Conservation (phyloP, 352 stramenopile species). For the Pythium brachiatum region DNA sequence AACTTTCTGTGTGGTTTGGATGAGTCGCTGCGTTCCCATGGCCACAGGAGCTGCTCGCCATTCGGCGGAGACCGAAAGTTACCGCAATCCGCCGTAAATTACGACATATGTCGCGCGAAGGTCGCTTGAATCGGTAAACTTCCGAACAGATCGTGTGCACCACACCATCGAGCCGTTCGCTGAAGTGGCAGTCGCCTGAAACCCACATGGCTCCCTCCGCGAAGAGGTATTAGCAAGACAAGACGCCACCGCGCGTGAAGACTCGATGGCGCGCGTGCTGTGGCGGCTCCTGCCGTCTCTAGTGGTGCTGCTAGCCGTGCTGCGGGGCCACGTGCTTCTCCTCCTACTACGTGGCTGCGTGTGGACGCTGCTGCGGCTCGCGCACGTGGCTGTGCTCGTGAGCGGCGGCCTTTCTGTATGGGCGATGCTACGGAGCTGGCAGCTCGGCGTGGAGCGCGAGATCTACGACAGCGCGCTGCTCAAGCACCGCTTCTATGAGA, state of each 20-base stretch:
- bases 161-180: slow-evolving; percentile 5
- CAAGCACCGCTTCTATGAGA: slow-evolving; percentile 51
- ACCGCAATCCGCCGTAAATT: slow-evolving; percentile 2
- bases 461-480: slow-evolving; percentile 46
- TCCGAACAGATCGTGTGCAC: slow-evolving; percentile 3
- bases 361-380: slow-evolving; percentile 25
- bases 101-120: slow-evolving; percentile 5
- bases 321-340: slow-evolving; percentile 5
- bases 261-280: slow-evolving; percentile 16
- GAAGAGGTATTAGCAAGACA: background rate
- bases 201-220: slow-evolving; percentile 1
- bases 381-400: slow-evolving; percentile 46
- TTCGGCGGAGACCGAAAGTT: slow-evolving; percentile 5
- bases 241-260: background rate
- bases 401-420: slow-evolving; percentile 51
- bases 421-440: slow-evolving; percentile 59
- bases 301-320: slow-evolving; percentile 20
- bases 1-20: background rate
- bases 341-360: background rate
- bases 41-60: slow-evolving; percentile 3
- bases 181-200: slow-evolving; percentile 1
- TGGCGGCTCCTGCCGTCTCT: slow-evolving; percentile 29
- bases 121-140: background rate
- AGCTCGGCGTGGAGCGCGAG: slow-evolving; percentile 63
- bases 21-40: background rate